Percentiles rank a stretch among this genome's conserved stretches.
phyloP scores from a whole-genome alignment of 441 rosid genomes.

The Populus hybrid region DNA sequence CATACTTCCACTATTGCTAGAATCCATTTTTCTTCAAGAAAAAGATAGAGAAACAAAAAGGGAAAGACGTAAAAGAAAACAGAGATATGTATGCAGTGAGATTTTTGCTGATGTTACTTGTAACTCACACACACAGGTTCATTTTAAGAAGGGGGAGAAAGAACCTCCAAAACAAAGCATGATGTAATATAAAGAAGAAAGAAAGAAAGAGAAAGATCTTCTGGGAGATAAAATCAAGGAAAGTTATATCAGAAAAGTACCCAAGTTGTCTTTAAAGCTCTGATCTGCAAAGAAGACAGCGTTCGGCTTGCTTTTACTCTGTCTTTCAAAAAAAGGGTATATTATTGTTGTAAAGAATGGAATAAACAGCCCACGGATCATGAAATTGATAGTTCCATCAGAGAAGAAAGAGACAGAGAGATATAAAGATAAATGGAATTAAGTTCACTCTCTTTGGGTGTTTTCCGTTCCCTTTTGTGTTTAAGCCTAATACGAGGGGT shows the following conservation, averaged over 20 bases:
- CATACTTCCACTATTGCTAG: slow-evolving; percentile 67
- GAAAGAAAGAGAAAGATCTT: slow-evolving; percentile 12
- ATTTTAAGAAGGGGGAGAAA: slow-evolving; percentile 15
- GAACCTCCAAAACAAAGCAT: slow-evolving; percentile 29
- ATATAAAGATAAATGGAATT: slow-evolving; percentile 1
- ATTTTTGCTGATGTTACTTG: slow-evolving; percentile 14
- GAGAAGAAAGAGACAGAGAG: background rate
- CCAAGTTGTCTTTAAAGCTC: slow-evolving; percentile 29
- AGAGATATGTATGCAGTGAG: slow-evolving; percentile 16
- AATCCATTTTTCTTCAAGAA: slow-evolving; percentile 47
- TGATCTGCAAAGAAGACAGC: slow-evolving; percentile 33
- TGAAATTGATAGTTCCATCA: slow-evolving; percentile 27
- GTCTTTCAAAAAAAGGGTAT: slow-evolving; percentile 23
- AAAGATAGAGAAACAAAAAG: slow-evolving; percentile 5
- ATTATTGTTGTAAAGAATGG: slow-evolving; percentile 6
- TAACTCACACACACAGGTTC: background rate
- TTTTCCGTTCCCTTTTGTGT: background rate
- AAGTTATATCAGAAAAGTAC: slow-evolving; percentile 17
- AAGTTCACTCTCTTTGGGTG: background rate
- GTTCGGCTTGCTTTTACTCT: slow-evolving; percentile 22
- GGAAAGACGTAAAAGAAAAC: slow-evolving; percentile 5
- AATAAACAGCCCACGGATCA: slow-evolving; percentile 28
- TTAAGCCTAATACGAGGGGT: background rate
- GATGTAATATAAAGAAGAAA: slow-evolving; percentile 17
- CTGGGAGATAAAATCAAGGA: slow-evolving; percentile 18